Evolutionary conservation across 164 flowering plant species (phyloP).

Genomic region (Dillenia turbinata): DNA sequence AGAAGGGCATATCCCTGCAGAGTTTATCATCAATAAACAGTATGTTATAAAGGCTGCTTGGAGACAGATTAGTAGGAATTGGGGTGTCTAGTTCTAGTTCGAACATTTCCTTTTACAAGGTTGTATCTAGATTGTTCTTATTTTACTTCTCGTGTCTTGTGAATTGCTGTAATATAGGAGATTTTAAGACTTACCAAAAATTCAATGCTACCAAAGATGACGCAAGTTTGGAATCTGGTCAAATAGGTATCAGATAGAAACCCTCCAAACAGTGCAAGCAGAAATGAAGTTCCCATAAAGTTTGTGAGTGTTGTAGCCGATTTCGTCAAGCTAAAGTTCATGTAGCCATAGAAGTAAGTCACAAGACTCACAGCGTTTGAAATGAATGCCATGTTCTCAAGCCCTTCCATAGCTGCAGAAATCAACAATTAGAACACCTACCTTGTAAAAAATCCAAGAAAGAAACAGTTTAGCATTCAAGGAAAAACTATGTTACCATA

Average conservation of each 20-base stretch:
- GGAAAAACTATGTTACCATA: conserved; percentile 34
- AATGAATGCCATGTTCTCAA: conserved; percentile 73
- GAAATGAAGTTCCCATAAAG: conserved; percentile 63
- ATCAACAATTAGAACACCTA: conserved; percentile 1
- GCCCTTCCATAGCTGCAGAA: conserved; percentile 53
- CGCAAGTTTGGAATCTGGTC: conserved; percentile 58
- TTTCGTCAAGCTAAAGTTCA: conserved; percentile 69
- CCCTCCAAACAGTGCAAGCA: conserved; percentile 62
- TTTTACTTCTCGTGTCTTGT: too few relatives aligned
- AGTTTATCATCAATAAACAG: background rate
- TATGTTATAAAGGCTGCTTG: too few relatives aligned
- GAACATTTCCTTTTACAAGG: too few relatives aligned
- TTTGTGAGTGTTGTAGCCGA: conserved; percentile 67
- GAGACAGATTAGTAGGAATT: too few relatives aligned
- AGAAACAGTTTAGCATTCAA: background rate
- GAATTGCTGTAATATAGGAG: too few relatives aligned
- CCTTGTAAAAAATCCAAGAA: background rate
- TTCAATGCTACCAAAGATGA: conserved; percentile 56
- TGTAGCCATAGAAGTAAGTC: conserved; percentile 60
- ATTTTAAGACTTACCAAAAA: conserved; percentile 31
- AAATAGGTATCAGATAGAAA: conserved; percentile 66
- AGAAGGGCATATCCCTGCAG: conserved; percentile 48
- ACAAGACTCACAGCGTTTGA: conserved; percentile 53
- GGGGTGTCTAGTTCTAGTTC: too few relatives aligned
- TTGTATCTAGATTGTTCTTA: too few relatives aligned